These are phyloP conservation scores for Grosmannia penicillata DNA, from an alignment of 2,329 filamentous ascomycete genomes.

Conservation along the genomic window DNA sequence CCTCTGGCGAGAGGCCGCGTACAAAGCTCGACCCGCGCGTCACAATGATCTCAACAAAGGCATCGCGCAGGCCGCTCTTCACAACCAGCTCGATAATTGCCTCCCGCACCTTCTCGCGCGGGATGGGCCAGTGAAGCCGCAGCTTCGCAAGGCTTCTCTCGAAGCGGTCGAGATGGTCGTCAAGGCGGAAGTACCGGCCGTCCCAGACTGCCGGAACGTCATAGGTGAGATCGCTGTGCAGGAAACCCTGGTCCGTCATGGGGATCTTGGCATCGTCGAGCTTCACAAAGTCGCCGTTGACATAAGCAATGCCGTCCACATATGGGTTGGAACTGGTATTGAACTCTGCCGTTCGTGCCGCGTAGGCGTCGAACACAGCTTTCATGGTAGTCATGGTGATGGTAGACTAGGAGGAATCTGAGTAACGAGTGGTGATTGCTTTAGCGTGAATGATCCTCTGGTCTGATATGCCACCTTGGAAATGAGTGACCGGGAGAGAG, in stretches of 20 bases:
- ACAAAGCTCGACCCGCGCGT: conserved; percentile 30
- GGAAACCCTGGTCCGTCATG: conserved; percentile 33
- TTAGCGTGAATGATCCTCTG: too few relatives aligned
- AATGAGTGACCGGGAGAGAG: too few relatives aligned
- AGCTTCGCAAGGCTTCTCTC: conserved; percentile 29
- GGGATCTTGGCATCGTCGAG: conserved; percentile 32
- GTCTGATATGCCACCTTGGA: too few relatives aligned
- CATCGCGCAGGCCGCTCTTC: conserved; percentile 30
- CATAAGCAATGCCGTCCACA: conserved; percentile 29
- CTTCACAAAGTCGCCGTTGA: conserved; percentile 26
- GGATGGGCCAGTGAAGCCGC: conserved; percentile 25
- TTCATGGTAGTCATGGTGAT: conserved; percentile 7
- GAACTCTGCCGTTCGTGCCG: conserved; percentile 11
- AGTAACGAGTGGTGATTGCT: too few relatives aligned
- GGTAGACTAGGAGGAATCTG: too few relatives aligned
- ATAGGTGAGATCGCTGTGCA: conserved; percentile 36
- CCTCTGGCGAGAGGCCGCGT: conserved; percentile 18
- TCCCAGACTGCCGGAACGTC: conserved; percentile 37
- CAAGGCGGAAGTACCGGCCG: conserved; percentile 34
- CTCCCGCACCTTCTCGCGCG: conserved; percentile 21
- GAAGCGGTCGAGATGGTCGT: conserved; percentile 30
- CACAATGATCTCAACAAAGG: conserved; percentile 34
- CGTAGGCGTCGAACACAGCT: conserved; percentile 6
- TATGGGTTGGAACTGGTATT: conserved; percentile 21
- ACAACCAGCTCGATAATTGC: conserved; percentile 28